Evolutionary conservation across 1,284 basidiomycete genomes (phyloP), one percentile per base, ranked within the genome.

Genomic region (Cryptococcus deneoformans): DNA sequence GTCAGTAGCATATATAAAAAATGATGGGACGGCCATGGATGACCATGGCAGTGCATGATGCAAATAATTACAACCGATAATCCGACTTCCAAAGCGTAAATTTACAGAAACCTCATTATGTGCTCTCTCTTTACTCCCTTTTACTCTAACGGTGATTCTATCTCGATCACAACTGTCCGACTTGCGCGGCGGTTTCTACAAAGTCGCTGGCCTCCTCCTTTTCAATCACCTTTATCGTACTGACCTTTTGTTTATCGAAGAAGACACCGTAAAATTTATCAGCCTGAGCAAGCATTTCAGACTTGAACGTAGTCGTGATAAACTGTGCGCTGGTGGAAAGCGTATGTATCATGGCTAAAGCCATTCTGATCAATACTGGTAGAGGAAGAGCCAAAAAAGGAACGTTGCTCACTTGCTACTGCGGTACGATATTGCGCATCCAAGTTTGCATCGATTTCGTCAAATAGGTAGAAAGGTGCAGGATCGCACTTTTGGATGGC

Each of bases 401-500:
- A 5, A 29, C 3, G 9, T 14, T 29, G 78, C 88, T 70, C 69
- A 92, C 91, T 84, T 36, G 95, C 93, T 29, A 99, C 95, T 2
- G 95, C 92, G 2, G 94, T 97, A 45, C 95, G 88, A 65, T 98
- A 97, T 79, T 98, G 92, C 5, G 95, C 92, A 69, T 99, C 96
- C 53, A 99, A 82, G 69, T 98, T 98, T 52, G 95, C 95, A 69
- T 99, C 95, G 71, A 98, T 98, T 87, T 99, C 96, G 75, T 99
- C 96, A 72, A 99, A 99, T n/a, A 99, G 83, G 78, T 99, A 99
- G 81, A 99, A 99, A 0, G 96, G 96, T 0, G 96, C 96, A 1
- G 96, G 96, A 72, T 99, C 96, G 76, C 94, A 98, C 78, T 96
- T 97, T 76, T 99, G 96, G 67, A 99, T 99, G 7, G 95, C 93